phyloP scores from a whole-genome alignment of 768 basidiomycete genomes.

The Amanita phalloides region DNA sequence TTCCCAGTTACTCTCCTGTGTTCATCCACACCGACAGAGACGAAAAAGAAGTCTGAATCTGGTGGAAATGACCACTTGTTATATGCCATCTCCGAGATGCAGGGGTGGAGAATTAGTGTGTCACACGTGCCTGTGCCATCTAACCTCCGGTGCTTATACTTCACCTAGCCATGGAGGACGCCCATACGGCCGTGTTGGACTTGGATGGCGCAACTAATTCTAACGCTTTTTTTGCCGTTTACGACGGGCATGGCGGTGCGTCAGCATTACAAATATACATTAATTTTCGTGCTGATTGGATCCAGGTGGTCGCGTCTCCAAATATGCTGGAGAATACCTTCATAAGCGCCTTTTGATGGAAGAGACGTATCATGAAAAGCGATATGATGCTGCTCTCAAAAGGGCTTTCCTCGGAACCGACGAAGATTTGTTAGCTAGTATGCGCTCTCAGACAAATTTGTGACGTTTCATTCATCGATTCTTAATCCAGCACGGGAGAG shows the following conservation, averaged over 20 bases:
- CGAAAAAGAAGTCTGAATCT: slow-evolving; percentile 67
- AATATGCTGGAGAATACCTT: slow-evolving; percentile 76
- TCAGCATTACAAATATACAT: slow-evolving; percentile 6
- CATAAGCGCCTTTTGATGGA: slow-evolving; percentile 70
- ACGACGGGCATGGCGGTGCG: slow-evolving; percentile 96
- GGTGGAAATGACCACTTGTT: slow-evolving; percentile 61
- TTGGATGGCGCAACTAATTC: slow-evolving; percentile 43
- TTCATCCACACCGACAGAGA: slow-evolving; percentile 35
- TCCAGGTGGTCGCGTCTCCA: slow-evolving; percentile 73
- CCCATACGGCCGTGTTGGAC: slow-evolving; percentile 69
- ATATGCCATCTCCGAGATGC: slow-evolving; percentile 91
- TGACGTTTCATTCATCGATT: slow-evolving; percentile 9
- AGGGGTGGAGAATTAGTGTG: slow-evolving; percentile 98
- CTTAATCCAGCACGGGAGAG: slow-evolving; percentile 58
- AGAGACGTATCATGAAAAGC: slow-evolving; percentile 55
- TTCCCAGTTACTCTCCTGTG: slow-evolving; percentile 8
- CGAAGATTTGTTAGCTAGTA: slow-evolving; percentile 84
- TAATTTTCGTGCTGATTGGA: slow-evolving; percentile 8
- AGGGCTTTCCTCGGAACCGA: slow-evolving; percentile 89
- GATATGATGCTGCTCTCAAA: slow-evolving; percentile 75
- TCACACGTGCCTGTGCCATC: slow-evolving; percentile 14
- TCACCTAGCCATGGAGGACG: slow-evolving; percentile 88
- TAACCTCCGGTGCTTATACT: slow-evolving; percentile 1
- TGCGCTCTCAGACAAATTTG: slow-evolving; percentile 14
- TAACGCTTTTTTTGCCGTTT: slow-evolving; percentile 90